Evolutionary conservation across 2,329 filamentous ascomycete species (phyloP).

Genomic region (Thielaviopsis ethacetica): DNA sequence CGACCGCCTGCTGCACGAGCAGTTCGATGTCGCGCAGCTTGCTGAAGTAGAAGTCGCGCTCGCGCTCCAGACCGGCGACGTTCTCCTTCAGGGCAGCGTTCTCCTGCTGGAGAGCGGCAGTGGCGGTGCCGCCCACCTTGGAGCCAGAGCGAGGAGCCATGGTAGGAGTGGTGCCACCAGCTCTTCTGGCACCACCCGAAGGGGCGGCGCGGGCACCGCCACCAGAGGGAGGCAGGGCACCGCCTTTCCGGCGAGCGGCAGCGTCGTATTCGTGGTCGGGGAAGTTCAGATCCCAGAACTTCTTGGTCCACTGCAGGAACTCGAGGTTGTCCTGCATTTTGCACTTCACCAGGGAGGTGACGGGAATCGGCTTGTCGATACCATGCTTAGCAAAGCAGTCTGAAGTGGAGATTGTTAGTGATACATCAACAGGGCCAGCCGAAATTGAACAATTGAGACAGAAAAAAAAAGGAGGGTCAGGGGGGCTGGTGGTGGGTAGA

Average conservation of each 20-base stretch:
- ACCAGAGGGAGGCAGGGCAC: constrained; percentile 37
- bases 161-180: constrained; percentile 48
- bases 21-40: constrained; percentile 96
- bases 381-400: constrained; percentile 73
- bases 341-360: constrained; percentile 83
- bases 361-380: constrained; percentile 78
- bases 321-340: constrained; percentile 99
- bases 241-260: constrained; percentile 65
- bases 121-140: constrained; percentile 30
- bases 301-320: constrained; percentile 93
- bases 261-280: constrained; percentile 96
- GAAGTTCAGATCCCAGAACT: constrained; percentile 96
- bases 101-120: constrained; percentile 64
- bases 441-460: background rate
- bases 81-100: constrained; percentile 86
- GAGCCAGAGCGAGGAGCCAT: constrained; percentile 25
- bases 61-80: constrained; percentile 83
- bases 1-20: constrained; percentile 79
- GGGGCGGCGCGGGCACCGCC: constrained; percentile 33
- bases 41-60: constrained; percentile 98
- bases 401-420: constrained; percentile 19
- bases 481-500: too few species aligned
- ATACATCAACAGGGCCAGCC: constrained; percentile 12
- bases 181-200: constrained; percentile 28
- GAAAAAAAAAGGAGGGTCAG: background rate